Conservation (phyloP, 306 rosid genomes). For the Heteromeles arbutifolia region DNA sequence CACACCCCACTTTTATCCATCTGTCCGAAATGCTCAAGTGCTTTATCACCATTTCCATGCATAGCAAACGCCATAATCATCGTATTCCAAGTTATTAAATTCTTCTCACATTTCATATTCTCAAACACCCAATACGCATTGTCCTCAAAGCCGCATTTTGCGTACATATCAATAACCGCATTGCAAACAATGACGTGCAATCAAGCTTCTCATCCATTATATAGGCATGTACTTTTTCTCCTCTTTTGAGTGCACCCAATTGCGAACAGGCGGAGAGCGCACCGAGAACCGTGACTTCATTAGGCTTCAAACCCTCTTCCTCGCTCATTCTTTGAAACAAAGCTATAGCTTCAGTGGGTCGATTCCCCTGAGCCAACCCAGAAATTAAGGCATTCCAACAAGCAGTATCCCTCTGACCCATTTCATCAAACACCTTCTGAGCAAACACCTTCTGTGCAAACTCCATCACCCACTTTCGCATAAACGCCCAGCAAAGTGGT, state of each 20-base stretch:
- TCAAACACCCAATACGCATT: slow-evolving; percentile 54
- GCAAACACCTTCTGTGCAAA: slow-evolving; percentile 56
- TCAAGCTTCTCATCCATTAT: slow-evolving; percentile 48
- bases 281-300: slow-evolving; percentile 67
- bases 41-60: slow-evolving; percentile 60
- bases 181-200: slow-evolving; percentile 65
- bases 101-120: slow-evolving; percentile 52
- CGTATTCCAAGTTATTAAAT: slow-evolving; percentile 72
- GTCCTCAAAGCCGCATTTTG: slow-evolving; percentile 71
- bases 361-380: slow-evolving; percentile 80
- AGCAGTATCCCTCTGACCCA: slow-evolving; percentile 55
- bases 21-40: slow-evolving; percentile 53
- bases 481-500: slow-evolving; percentile 79
- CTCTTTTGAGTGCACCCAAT: slow-evolving; percentile 51
- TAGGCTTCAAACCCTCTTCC: slow-evolving; percentile 54
- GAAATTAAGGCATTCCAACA: slow-evolving; percentile 76
- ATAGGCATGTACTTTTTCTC: slow-evolving; percentile 44
- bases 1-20: slow-evolving; percentile 35
- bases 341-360: slow-evolving; percentile 50
- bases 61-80: slow-evolving; percentile 85
- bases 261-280: slow-evolving; percentile 67
- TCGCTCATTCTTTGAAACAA: slow-evolving; percentile 62
- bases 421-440: slow-evolving; percentile 71
- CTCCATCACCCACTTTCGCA: slow-evolving; percentile 55
- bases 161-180: slow-evolving; percentile 80